Evolutionary conservation across 2,329 filamentous ascomycete species (phyloP).

Genomic region (Tympanopsis confertula): DNA sequence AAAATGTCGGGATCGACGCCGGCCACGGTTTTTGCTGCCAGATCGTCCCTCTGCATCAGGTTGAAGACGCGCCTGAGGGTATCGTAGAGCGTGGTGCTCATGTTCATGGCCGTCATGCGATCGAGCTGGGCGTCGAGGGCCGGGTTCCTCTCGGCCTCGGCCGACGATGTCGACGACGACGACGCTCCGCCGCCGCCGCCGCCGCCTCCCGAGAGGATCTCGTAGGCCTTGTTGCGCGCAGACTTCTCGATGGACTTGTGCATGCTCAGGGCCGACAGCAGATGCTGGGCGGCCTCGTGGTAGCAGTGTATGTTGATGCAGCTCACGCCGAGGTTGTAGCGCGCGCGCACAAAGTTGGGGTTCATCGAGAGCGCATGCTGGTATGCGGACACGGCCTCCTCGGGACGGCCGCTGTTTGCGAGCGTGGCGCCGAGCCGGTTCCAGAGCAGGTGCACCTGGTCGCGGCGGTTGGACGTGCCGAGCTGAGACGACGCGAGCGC

Average conservation of each 20-base stretch:
- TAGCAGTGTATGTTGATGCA: slow-evolving; percentile 98
- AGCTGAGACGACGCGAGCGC: slow-evolving; percentile 77
- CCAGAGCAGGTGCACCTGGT: slow-evolving; percentile 89
- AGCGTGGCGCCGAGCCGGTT: slow-evolving; percentile 92
- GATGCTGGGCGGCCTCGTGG: slow-evolving; percentile 85
- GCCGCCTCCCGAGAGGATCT: slow-evolving; percentile 56
- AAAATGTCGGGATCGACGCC: slow-evolving; percentile 88
- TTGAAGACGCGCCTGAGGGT: slow-evolving; percentile 89
- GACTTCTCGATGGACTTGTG: slow-evolving; percentile 86
- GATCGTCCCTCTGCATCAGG: slow-evolving; percentile 81
- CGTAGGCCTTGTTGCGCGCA: slow-evolving; percentile 69
- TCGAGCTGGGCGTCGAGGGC: slow-evolving; percentile 61
- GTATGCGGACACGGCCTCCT: slow-evolving; percentile 95
- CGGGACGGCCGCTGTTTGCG: slow-evolving; percentile 82
- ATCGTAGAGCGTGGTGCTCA: slow-evolving; percentile 93
- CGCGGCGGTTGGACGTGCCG: slow-evolving; percentile 71
- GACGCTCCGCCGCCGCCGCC: slow-evolving; percentile 28
- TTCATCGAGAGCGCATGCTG: slow-evolving; percentile 80
- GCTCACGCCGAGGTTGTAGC: slow-evolving; percentile 91
- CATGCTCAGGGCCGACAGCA: slow-evolving; percentile 86
- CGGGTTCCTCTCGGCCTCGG: neutral
- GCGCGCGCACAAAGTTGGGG: slow-evolving; percentile 90
- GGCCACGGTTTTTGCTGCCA: slow-evolving; percentile 75
- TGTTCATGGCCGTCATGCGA: slow-evolving; percentile 83
- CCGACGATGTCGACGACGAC: slow-evolving; percentile 27